These are phyloP conservation scores for Solanum virginianum DNA, from an alignment of 257 asterid genomes.

Conservation along the genomic window DNA sequence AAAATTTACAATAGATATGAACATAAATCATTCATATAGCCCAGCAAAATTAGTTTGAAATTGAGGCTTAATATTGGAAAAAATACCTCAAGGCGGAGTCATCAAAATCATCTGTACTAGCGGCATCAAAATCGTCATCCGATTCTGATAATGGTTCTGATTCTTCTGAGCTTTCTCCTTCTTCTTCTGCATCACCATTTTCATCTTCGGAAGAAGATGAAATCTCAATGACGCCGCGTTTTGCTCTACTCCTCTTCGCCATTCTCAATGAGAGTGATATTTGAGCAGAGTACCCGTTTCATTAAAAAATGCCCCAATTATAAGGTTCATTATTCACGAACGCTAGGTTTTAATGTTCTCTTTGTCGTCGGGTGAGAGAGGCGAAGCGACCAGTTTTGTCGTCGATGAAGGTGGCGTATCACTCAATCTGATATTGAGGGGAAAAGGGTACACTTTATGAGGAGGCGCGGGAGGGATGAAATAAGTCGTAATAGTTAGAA, in stretches of 20 bases:
- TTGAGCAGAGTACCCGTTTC: background rate
- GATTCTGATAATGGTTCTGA: conserved; percentile 11
- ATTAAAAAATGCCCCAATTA: background rate
- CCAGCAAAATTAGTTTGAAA: background rate
- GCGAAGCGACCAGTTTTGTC: too few relatives aligned
- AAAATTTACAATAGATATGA: background rate
- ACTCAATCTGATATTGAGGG: too few relatives aligned
- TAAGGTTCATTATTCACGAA: background rate
- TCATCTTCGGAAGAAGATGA: conserved; percentile 28
- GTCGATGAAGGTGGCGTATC: too few relatives aligned
- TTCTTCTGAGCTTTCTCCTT: conserved; percentile 8
- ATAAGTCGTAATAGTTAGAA: background rate
- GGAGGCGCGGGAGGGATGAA: background rate
- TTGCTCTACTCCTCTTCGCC: conserved; percentile 2
- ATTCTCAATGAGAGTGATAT: background rate
- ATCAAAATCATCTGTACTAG: conserved; percentile 9
- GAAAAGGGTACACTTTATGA: too few relatives aligned
- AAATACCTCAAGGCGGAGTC: conserved; percentile 29
- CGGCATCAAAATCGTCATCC: conserved; percentile 1
- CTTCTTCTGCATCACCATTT: background rate
- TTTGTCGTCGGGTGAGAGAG: too few relatives aligned
- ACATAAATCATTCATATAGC: background rate
- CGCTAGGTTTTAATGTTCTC: background rate
- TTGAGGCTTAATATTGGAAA: background rate
- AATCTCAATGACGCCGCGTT: conserved; percentile 18